phyloP scores from a whole-genome alignment of 2,329 filamentous ascomycete species.

The Neurospora sp. region DNA sequence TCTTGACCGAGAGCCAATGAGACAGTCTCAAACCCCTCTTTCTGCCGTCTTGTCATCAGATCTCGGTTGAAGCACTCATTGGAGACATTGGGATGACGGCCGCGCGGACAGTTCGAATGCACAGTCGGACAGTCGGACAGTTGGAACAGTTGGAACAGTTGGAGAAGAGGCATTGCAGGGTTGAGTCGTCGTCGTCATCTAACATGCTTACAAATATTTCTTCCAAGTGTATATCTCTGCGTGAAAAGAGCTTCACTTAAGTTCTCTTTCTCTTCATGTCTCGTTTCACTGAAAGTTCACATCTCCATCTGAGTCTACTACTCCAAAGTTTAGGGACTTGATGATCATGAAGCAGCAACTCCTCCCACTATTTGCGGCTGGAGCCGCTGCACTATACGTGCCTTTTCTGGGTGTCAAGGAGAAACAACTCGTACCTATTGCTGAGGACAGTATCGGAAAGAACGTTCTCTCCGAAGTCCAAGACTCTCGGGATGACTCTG shows the following conservation, averaged over 20 bases:
- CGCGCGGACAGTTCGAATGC: not conserved
- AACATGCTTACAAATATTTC: not conserved
- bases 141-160: not conserved
- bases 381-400: constrained; percentile 9
- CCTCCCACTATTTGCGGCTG: constrained; percentile 8
- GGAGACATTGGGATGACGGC: not conserved
- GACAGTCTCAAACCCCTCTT: not conserved
- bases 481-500: constrained; percentile 10
- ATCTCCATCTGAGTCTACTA: not conserved
- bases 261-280: not conserved
- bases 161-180: not conserved
- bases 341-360: constrained; percentile 7
- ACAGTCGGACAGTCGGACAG: not conserved
- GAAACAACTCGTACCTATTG: constrained; percentile 4
- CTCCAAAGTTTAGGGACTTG: not conserved
- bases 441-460: not conserved
- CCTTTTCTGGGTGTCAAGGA: not conserved
- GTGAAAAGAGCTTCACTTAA: not conserved
- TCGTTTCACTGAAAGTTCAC: not conserved
- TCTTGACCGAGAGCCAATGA: not conserved
- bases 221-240: not conserved
- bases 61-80: not conserved
- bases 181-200: not conserved
- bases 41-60: not conserved
- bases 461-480: constrained; percentile 3